phyloP scores from a whole-genome alignment of 208 protist species.

The Leishmania martiniquensis region DNA sequence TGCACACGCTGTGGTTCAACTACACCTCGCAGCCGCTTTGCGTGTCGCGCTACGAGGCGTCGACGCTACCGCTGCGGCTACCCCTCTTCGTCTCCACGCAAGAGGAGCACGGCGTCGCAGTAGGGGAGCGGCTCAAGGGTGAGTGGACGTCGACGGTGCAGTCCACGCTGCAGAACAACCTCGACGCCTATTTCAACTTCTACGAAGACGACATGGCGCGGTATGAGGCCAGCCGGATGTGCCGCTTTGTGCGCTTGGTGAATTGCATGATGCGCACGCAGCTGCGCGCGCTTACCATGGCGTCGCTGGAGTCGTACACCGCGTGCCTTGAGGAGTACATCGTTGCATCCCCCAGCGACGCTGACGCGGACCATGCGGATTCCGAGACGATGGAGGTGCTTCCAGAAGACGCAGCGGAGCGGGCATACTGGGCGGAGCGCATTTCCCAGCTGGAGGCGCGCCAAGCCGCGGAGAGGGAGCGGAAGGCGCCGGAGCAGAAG shows the following conservation, averaged over 20 bases:
- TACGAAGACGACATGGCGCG: conserved; percentile 92
- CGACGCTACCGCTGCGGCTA: conserved; percentile 74
- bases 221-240: conserved; percentile 86
- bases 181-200: conserved; percentile 94
- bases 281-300: conserved; percentile 76
- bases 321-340: conserved; percentile 73
- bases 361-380: conserved; percentile 2
- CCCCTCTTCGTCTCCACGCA: conserved; percentile 72
- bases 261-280: conserved; percentile 93
- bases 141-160: conserved; percentile 94
- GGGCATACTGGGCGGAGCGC: conserved; percentile 61
- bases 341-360: conserved; percentile 23
- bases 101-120: conserved; percentile 52
- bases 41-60: conserved; percentile 42
- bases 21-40: conserved; percentile 71
- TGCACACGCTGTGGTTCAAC: conserved; percentile 82
- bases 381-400: conserved; percentile 47
- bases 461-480: conserved; percentile 10
- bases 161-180: conserved; percentile 93
- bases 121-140: conserved; percentile 80
- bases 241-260: conserved; percentile 88
- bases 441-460: conserved; percentile 30
- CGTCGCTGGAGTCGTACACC: conserved; percentile 80
- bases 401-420: conserved; percentile 69
- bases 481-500: conserved; percentile 23